Percentiles rank a stretch among this genome's conserved stretches.
These are phyloP conservation scores for Curvularia eragrostidis DNA, from an alignment of 2,329 filamentous ascomycete species.

Conservation along the genomic window DNA sequence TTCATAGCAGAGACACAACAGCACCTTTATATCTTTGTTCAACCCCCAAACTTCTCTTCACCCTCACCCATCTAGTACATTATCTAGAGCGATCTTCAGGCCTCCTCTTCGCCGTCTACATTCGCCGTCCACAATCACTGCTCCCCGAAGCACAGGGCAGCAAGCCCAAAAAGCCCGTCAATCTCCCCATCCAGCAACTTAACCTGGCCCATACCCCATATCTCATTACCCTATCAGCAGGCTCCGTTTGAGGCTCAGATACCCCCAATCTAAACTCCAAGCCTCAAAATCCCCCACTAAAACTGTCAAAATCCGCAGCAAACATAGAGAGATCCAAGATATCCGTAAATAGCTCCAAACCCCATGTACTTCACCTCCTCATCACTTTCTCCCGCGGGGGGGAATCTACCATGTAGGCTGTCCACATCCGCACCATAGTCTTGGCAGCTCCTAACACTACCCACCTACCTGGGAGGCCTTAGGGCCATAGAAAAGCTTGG, in stretches of 20 bases:
- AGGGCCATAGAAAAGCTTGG: background rate
- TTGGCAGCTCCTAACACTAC: background rate
- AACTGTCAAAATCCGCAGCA: background rate
- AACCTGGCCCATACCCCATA: background rate
- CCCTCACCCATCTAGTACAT: background rate
- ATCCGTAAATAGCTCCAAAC: background rate
- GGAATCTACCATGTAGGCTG: background rate
- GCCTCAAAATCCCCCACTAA: background rate
- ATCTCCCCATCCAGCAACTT: constrained; percentile 1
- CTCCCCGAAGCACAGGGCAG: background rate
- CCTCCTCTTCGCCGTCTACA: background rate
- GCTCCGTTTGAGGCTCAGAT: background rate
- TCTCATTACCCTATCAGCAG: background rate
- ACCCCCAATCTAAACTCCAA: background rate
- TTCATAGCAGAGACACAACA: background rate
- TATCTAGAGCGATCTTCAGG: background rate
- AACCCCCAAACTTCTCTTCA: background rate
- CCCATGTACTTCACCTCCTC: background rate
- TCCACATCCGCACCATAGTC: background rate
- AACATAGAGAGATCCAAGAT: background rate
- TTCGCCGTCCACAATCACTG: background rate
- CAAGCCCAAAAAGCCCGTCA: background rate
- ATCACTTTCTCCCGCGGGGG: background rate
- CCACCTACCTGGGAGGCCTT: background rate
- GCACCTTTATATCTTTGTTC: background rate